Base-by-base conservation (phyloP, 805 yeast species). In the Kregervanrija delftensis region DNA sequence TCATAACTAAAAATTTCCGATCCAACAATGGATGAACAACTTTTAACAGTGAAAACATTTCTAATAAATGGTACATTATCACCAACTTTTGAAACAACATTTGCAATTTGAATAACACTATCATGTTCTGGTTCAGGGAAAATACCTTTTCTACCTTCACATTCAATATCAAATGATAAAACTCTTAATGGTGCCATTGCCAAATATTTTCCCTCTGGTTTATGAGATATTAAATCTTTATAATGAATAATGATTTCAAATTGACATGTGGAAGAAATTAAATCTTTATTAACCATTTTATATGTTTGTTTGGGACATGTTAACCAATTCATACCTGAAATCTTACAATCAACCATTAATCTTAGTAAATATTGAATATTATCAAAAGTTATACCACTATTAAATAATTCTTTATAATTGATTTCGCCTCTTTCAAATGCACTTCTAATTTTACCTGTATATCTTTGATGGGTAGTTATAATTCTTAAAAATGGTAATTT, bases 261-360 rank as follows among this genome's bases (percentile, higher is more conserved):
- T 64, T 93, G 99, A 60, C 96, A 86, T 0, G 83, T 77, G 0
- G 96, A 86, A 8, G 81, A 73, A 49, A 66, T 70, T 8, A 52
- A 34, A 2, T 39, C 5, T 11, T 63, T 54, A 1, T 60, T 51
- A 2, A 79, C 71, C 50, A 80, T 40, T 1, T 59, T 55, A 62
- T 90, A 95, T 52, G 76, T 83, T 0, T 80, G 79, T 45, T 72
- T 76, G 0, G 98, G 97, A 22, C 91, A 72, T 0, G 96, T 85
- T 28, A 95, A 73, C 99, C 99, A 93, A 22, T 95, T 85, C 99
- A 93, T 93, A 35, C 99, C 95, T 1, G 91, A 84, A 49, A 91
- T 87, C 41, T 83, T 79, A 64, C 95, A 83, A 65, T 93, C 99
- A 37, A 93, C 79, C 93, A 93, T 88, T 64, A 90, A 69, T 55